Percentiles rank a stretch among this genome's conserved stretches.
Conservation (phyloP, 2,329 filamentous ascomycete species). For the Mollisia scopiformis region DNA sequence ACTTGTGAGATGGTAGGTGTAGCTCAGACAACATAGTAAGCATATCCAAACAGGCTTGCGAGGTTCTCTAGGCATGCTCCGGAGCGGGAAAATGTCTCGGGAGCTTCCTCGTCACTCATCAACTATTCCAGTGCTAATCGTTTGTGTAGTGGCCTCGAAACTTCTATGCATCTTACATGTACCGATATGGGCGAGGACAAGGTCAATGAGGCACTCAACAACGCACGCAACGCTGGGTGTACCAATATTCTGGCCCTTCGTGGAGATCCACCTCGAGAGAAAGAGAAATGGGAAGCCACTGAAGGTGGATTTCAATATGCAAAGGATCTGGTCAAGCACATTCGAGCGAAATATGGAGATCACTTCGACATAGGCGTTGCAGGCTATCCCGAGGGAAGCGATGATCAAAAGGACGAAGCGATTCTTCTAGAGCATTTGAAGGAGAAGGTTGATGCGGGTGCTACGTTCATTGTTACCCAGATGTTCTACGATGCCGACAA, state of each 20-base stretch:
- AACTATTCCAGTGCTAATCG: too few relatives aligned
- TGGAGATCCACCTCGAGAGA: slow-evolving; percentile 90
- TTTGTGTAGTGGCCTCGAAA: slow-evolving; percentile 94
- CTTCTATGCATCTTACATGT: slow-evolving; percentile 98
- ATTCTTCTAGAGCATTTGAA: slow-evolving; percentile 88
- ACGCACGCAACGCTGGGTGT: slow-evolving; percentile 92
- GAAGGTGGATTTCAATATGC: slow-evolving; percentile 91
- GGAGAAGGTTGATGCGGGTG: slow-evolving; percentile 94
- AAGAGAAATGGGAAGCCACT: slow-evolving; percentile 89
- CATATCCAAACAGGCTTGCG: too few relatives aligned
- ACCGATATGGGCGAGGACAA: slow-evolving; percentile 96
- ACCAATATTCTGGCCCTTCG: slow-evolving; percentile 95
- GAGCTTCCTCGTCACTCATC: too few relatives aligned
- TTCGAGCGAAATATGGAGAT: slow-evolving; percentile 76
- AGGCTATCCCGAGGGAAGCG: slow-evolving; percentile 93
- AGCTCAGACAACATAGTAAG: slow-evolving; percentile 93
- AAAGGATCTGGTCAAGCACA: slow-evolving; percentile 80
- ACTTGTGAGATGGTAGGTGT: slow-evolving; percentile 98
- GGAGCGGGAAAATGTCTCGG: too few relatives aligned
- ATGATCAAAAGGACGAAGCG: slow-evolving; percentile 89
- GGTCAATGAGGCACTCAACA: slow-evolving; percentile 84
- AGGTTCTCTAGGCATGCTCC: too few relatives aligned
- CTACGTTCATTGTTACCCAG: slow-evolving; percentile 93
- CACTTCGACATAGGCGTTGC: slow-evolving; percentile 98
- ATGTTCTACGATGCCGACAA: slow-evolving; percentile 99